Conservation (phyloP, 768 basidiomycete species). For the Phanerochaete carnosa region DNA sequence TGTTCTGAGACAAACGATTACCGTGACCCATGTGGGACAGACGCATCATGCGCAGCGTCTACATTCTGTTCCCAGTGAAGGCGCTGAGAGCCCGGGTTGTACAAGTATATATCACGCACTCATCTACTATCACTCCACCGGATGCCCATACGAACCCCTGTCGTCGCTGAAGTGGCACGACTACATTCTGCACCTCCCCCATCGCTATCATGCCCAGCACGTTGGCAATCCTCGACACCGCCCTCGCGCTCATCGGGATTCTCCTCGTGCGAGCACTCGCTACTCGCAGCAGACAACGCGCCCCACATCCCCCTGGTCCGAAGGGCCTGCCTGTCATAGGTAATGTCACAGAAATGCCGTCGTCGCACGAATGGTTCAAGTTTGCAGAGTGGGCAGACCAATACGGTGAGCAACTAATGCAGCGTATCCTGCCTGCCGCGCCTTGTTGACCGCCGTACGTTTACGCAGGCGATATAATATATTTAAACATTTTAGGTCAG, state of each 20-base stretch:
- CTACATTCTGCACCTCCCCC: too few species aligned
- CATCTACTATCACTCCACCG: too few species aligned
- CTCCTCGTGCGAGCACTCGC: background rate
- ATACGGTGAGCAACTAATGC: slow-evolving; percentile 12
- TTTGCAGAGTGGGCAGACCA: slow-evolving; percentile 6
- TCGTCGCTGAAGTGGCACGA: too few species aligned
- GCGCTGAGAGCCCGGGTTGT: too few species aligned
- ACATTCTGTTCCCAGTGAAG: too few species aligned
- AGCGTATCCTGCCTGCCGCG: too few species aligned
- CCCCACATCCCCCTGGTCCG: slow-evolving; percentile 13
- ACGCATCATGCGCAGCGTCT: too few species aligned
- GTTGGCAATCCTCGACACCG: background rate
- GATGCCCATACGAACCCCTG: too few species aligned
- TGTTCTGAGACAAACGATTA: too few species aligned
- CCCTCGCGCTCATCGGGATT: background rate
- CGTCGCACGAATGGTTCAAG: background rate
- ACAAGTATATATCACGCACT: too few species aligned
- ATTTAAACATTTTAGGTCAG: slow-evolving; percentile 25
- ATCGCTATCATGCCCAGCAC: background rate
- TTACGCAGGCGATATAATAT: slow-evolving; percentile 26
- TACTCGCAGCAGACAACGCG: background rate
- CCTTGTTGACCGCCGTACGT: background rate
- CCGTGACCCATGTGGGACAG: too few species aligned
- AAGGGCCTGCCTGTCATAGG: slow-evolving; percentile 11
- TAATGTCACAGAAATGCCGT: slow-evolving; percentile 13